phyloP scores from a whole-genome alignment of 2,329 filamentous ascomycete genomes.

The Paramyrothecium sp. region DNA sequence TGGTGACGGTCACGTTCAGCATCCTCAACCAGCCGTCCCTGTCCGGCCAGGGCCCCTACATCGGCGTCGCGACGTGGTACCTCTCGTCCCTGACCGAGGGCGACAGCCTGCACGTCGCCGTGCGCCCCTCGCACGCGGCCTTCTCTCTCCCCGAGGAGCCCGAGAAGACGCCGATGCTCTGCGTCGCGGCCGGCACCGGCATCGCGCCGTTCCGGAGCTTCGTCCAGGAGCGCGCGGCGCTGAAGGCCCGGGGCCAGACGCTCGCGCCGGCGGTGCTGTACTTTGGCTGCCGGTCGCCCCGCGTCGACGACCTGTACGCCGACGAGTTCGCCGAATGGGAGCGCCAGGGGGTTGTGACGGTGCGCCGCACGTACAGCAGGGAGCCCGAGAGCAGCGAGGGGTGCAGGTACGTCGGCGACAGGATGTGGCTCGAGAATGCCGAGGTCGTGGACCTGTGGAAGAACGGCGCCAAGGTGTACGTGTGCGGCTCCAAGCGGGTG shows the following conservation, averaged over 20 bases:
- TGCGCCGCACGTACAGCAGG: slow-evolving; percentile 58
- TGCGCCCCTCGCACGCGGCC: slow-evolving; percentile 39
- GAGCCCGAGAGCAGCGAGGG: slow-evolving; percentile 25
- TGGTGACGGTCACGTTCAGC: slow-evolving; percentile 66
- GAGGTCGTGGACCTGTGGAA: slow-evolving; percentile 29
- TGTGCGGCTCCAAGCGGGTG: slow-evolving; percentile 55
- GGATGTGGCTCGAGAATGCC: slow-evolving; percentile 23
- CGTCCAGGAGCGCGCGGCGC: slow-evolving; percentile 57
- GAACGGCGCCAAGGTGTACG: slow-evolving; percentile 48
- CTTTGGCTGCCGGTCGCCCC: slow-evolving; percentile 58
- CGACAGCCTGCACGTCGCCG: slow-evolving; percentile 49
- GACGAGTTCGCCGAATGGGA: slow-evolving; percentile 61
- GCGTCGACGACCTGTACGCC: slow-evolving; percentile 58
- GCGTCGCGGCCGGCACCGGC: slow-evolving; percentile 52
- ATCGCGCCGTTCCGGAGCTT: slow-evolving; percentile 64
- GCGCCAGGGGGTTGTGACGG: slow-evolving; percentile 54
- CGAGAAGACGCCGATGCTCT: slow-evolving; percentile 48
- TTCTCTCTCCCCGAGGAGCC: slow-evolving; percentile 49
- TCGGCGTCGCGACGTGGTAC: slow-evolving; percentile 62
- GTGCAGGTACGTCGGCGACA: slow-evolving; percentile 39
- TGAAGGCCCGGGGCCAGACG: slow-evolving; percentile 45
- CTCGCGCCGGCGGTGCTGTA: slow-evolving; percentile 65
- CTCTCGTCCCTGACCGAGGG: slow-evolving; percentile 46
- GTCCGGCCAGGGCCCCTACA: slow-evolving; percentile 46
- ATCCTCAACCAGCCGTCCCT: slow-evolving; percentile 59